Conservation (phyloP, 2,329 filamentous ascomycete genomes). For the Alternaria dauci region DNA sequence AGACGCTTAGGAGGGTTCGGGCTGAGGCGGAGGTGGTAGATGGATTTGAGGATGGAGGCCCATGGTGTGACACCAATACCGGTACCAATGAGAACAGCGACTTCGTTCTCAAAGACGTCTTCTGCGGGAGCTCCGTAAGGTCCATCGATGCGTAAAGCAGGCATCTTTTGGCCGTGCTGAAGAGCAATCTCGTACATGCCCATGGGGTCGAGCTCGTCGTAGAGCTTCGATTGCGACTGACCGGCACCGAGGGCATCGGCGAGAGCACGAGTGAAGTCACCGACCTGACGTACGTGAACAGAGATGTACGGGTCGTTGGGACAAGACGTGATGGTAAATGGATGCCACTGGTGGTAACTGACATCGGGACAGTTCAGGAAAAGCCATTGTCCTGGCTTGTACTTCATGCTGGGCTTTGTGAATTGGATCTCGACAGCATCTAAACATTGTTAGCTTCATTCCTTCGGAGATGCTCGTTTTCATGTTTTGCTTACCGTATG, state of each 20-base stretch:
- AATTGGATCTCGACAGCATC: slow-evolving; percentile 98
- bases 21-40: slow-evolving; percentile 92
- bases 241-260: slow-evolving; percentile 95
- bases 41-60: slow-evolving; percentile 92
- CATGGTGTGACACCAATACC: slow-evolving; percentile 89
- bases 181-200: slow-evolving; percentile 98
- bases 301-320: slow-evolving; percentile 95
- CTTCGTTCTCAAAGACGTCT: slow-evolving; percentile 94
- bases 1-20: slow-evolving; percentile 90
- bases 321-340: slow-evolving; percentile 98
- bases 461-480: background rate
- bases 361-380: slow-evolving; percentile 93
- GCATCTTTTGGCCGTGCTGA: slow-evolving; percentile 93
- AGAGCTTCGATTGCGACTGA: slow-evolving; percentile 83
- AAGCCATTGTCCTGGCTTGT: slow-evolving; percentile 98
- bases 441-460: slow-evolving; percentile 51
- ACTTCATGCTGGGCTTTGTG: slow-evolving; percentile 92
- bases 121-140: slow-evolving; percentile 97
- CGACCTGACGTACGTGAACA: slow-evolving; percentile 93
- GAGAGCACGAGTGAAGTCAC: slow-evolving; percentile 94
- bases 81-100: slow-evolving; percentile 84
- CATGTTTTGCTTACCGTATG: slow-evolving; percentile 72
- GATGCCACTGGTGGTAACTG: slow-evolving; percentile 93
- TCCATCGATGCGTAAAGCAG: slow-evolving; percentile 85
- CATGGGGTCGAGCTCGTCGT: slow-evolving; percentile 88